These are phyloP conservation scores for Vaccinium macrocarpon DNA, from an alignment of 148 eudicot species.

Conservation along the genomic window DNA sequence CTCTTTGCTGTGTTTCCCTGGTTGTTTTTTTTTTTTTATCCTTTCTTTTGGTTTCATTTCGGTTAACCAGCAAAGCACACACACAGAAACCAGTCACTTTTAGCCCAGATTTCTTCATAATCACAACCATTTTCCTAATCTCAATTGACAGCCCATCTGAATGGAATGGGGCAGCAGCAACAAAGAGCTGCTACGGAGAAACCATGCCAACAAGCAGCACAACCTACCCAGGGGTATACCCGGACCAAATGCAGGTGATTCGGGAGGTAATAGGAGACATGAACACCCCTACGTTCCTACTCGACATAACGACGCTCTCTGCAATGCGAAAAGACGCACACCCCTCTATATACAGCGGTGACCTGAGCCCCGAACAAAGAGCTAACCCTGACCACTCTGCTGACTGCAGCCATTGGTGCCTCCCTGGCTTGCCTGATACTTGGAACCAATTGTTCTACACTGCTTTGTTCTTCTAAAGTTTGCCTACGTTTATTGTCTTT, in stretches of 20 bases:
- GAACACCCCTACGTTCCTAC: slow-evolving; percentile 56
- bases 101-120: background rate
- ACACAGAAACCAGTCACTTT: background rate
- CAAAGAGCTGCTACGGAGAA: slow-evolving; percentile 76
- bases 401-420: slow-evolving; percentile 95
- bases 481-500: background rate
- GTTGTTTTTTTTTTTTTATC: background rate
- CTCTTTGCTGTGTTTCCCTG: background rate
- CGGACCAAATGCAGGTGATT: slow-evolving; percentile 56
- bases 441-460: slow-evolving; percentile 91
- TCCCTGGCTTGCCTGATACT: slow-evolving; percentile 97
- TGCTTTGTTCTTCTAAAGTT: slow-evolving; percentile 41
- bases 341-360: slow-evolving; percentile 86
- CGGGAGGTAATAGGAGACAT: slow-evolving; percentile 50
- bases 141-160: slow-evolving; percentile 49
- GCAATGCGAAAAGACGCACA: slow-evolving; percentile 93
- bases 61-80: background rate
- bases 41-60: background rate
- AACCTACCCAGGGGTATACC: slow-evolving; percentile 36
- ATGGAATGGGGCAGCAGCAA: slow-evolving; percentile 13
- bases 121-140: background rate
- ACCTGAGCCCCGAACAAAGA: slow-evolving; percentile 58
- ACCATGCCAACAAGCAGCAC: slow-evolving; percentile 53
- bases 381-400: slow-evolving; percentile 68
- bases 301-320: slow-evolving; percentile 75